Percentiles rank a stretch among this genome's conserved stretches.
Evolutionary conservation across 177 flowering plant genomes (phyloP).

Genomic region (Vitis hybrid): DNA sequence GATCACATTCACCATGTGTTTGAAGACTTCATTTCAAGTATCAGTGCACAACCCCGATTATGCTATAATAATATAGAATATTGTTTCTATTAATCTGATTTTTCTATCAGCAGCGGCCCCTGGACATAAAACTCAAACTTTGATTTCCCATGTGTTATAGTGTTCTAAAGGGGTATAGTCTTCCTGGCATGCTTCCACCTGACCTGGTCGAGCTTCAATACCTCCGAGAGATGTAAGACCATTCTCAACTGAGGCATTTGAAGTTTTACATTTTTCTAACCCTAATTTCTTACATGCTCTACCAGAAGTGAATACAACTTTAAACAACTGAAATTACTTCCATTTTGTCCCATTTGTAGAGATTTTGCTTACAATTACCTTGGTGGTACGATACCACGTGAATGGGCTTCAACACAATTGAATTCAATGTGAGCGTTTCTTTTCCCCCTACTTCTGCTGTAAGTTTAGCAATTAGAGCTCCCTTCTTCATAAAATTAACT

Average conservation of each 20-base stretch:
- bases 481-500: neutral
- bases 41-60: no score
- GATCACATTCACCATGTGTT: no score
- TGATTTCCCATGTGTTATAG: slow-evolving; percentile 23
- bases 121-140: neutral
- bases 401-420: slow-evolving; percentile 45
- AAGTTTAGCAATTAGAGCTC: neutral
- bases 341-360: slow-evolving; percentile 18
- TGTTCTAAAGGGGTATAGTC: slow-evolving; percentile 30
- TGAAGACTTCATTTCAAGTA: no score
- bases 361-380: slow-evolving; percentile 54
- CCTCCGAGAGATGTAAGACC: slow-evolving; percentile 40
- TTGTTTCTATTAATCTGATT: no score
- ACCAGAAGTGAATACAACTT: neutral
- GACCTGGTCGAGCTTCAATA: slow-evolving; percentile 41
- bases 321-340: neutral
- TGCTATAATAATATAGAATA: no score
- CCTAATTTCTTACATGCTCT: neutral
- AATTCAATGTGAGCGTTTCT: slow-evolving; percentile 30
- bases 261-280: neutral
- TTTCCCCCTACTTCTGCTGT: neutral
- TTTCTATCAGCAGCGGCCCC: no score
- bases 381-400: slow-evolving; percentile 46
- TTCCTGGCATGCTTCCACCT: slow-evolving; percentile 50
- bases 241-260: neutral